A percentile compares a stretch with the other conserved stretches of the same genome.
These are phyloP conservation scores for Tricholoma bakamatsutake DNA, from an alignment of 768 basidiomycete species.

Conservation along the genomic window DNA sequence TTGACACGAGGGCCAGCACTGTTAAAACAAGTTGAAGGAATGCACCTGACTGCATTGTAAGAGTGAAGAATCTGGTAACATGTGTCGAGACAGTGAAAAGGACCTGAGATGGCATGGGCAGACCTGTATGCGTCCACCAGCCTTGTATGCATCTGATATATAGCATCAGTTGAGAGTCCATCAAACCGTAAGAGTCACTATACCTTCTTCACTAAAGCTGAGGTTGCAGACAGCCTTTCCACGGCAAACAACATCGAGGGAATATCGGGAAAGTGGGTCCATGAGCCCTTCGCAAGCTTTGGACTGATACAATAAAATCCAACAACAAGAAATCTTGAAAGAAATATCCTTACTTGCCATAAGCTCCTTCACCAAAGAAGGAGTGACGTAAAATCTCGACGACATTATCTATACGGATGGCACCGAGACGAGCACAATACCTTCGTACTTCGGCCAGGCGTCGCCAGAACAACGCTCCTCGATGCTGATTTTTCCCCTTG, in stretches of 20 bases:
- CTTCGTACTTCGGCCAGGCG: conserved; percentile 57
- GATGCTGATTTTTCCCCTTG: conserved; percentile 78
- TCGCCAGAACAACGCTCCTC: conserved; percentile 64
- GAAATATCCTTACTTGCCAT: conserved; percentile 31
- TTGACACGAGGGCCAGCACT: conserved; percentile 55
- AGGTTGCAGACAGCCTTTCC: conserved; percentile 30
- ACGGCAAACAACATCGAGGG: conserved; percentile 26
- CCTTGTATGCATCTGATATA: conserved; percentile 13
- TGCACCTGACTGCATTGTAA: conserved; percentile 66
- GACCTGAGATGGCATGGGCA: not conserved
- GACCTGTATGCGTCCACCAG: conserved; percentile 47
- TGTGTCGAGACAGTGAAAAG: not conserved
- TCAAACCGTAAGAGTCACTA: not conserved
- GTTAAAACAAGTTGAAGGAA: conserved; percentile 66
- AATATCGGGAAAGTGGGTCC: conserved; percentile 53
- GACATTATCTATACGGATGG: conserved; percentile 22
- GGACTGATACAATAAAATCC: conserved; percentile 28
- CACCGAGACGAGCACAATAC: conserved; percentile 35
- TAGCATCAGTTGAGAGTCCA: not conserved
- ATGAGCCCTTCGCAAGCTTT: conserved; percentile 51
- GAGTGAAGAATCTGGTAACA: conserved; percentile 46
- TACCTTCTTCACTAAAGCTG: conserved; percentile 43
- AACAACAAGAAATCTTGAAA: not conserved
- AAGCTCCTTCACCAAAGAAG: conserved; percentile 41
- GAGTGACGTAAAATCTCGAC: conserved; percentile 38